A percentile compares a stretch with the other conserved stretches of the same genome.
Conservation (phyloP, 1,139 yeast species). For the Zhuliangozyma parablackwelliae region DNA sequence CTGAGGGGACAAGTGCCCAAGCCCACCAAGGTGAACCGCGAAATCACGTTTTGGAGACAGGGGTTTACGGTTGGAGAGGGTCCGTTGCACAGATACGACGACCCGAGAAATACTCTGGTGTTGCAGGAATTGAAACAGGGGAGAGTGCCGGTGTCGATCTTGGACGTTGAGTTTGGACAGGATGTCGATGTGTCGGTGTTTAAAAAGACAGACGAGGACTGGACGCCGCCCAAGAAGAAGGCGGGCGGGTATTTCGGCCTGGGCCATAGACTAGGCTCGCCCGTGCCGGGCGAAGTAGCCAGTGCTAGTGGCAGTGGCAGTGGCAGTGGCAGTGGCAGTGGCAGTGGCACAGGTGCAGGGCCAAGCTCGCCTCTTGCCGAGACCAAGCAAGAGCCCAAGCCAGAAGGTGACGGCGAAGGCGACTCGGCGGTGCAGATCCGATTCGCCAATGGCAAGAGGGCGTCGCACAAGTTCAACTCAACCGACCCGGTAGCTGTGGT, state of each 20-base stretch:
- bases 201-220: conserved; percentile 78
- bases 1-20: conserved; percentile 11
- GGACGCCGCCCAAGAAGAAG: conserved; percentile 63
- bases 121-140: conserved; percentile 82
- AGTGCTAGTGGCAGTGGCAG: not conserved
- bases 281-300: conserved; percentile 64
- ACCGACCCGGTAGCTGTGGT: conserved; percentile 63
- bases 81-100: conserved; percentile 78
- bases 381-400: conserved; percentile 11
- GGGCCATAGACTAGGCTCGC: conserved; percentile 90
- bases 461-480: conserved; percentile 61
- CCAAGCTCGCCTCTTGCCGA: conserved; percentile 3
- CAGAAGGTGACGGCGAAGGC: conserved; percentile 42
- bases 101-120: conserved; percentile 75
- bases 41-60: conserved; percentile 91
- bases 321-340: not conserved
- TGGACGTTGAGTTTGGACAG: conserved; percentile 85
- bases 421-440: conserved; percentile 80
- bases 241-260: conserved; percentile 72
- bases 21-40: conserved; percentile 53
- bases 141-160: conserved; percentile 82
- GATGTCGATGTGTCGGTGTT: conserved; percentile 93
- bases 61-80: conserved; percentile 96
- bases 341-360: too few relatives aligned
- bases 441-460: conserved; percentile 75